Percentiles rank a stretch among this genome's conserved stretches.
phyloP scores from a whole-genome alignment of 164 flowering plant genomes.

The Umbilicus rupestris region DNA sequence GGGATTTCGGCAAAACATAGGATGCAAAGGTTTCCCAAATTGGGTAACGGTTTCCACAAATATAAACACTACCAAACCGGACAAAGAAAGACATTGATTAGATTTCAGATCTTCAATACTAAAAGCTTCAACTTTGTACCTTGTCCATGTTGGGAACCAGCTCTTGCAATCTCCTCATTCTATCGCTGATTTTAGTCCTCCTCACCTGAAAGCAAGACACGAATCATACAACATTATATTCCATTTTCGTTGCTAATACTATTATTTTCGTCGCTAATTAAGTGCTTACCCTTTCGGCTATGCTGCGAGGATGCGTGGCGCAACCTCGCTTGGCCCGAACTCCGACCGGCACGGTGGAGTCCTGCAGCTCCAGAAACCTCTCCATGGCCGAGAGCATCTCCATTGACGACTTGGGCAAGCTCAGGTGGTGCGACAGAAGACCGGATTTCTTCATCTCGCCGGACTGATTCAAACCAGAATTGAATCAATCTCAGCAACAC shows the following conservation, averaged over 20 bases:
- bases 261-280: neutral
- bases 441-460: constrained; percentile 17
- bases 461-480: neutral
- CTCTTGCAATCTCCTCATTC: constrained; percentile 92
- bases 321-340: constrained; percentile 85
- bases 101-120: too few relatives aligned
- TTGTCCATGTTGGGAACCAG: constrained; percentile 98
- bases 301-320: constrained; percentile 92
- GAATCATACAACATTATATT: neutral
- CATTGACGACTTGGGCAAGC: constrained; percentile 54
- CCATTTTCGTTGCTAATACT: neutral
- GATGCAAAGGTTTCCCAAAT: neutral
- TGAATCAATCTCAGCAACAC: too few relatives aligned
- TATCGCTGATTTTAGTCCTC: constrained; percentile 80
- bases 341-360: constrained; percentile 61
- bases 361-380: constrained; percentile 49
- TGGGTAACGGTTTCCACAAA: too few relatives aligned
- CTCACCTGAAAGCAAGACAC: constrained; percentile 48
- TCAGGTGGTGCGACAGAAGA: constrained; percentile 58
- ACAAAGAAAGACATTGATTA: neutral
- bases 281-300: constrained; percentile 88
- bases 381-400: constrained; percentile 58
- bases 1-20: neutral
- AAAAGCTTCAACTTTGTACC: constrained; percentile 29
- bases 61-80: too few relatives aligned